Percentiles rank a stretch among this genome's conserved stretches.
Evolutionary conservation across 768 basidiomycete genomes (phyloP).

Genomic region (Piloderma croceum): DNA sequence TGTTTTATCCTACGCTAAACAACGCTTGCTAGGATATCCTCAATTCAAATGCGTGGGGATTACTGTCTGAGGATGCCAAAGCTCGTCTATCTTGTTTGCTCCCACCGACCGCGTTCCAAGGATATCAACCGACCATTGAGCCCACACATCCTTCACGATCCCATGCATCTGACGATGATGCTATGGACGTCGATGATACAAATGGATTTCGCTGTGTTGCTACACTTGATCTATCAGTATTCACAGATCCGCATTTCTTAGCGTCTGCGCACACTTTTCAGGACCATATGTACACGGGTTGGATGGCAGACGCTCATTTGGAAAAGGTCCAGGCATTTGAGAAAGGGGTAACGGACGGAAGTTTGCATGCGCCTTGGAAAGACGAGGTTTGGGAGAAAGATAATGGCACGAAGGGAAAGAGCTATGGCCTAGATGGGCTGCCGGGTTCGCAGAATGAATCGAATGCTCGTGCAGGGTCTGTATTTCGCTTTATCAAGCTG

Average conservation of each 20-base stretch:
- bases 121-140: slow-evolving; percentile 28
- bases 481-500: not conserved
- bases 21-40: slow-evolving; percentile 38
- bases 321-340: slow-evolving; percentile 39
- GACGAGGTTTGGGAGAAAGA: slow-evolving; percentile 55
- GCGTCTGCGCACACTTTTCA: slow-evolving; percentile 54
- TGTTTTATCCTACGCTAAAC: slow-evolving; percentile 6
- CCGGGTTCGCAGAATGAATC: slow-evolving; percentile 6
- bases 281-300: slow-evolving; percentile 51
- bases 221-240: slow-evolving; percentile 33
- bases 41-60: slow-evolving; percentile 39
- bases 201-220: slow-evolving; percentile 5
- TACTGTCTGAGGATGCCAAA: slow-evolving; percentile 39
- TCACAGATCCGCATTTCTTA: slow-evolving; percentile 49
- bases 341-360: slow-evolving; percentile 39
- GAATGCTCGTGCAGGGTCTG: slow-evolving; percentile 30
- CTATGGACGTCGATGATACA: slow-evolving; percentile 16
- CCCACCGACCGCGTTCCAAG: slow-evolving; percentile 41
- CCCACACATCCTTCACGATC: slow-evolving; percentile 33
- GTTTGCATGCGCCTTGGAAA: slow-evolving; percentile 54
- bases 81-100: slow-evolving; percentile 33
- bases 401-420: slow-evolving; percentile 22
- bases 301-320: slow-evolving; percentile 40
- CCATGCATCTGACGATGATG: slow-evolving; percentile 4
- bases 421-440: too few species aligned